phyloP scores from a whole-genome alignment of 371 early-diverging fungal species.

The Mortierella sp. region DNA sequence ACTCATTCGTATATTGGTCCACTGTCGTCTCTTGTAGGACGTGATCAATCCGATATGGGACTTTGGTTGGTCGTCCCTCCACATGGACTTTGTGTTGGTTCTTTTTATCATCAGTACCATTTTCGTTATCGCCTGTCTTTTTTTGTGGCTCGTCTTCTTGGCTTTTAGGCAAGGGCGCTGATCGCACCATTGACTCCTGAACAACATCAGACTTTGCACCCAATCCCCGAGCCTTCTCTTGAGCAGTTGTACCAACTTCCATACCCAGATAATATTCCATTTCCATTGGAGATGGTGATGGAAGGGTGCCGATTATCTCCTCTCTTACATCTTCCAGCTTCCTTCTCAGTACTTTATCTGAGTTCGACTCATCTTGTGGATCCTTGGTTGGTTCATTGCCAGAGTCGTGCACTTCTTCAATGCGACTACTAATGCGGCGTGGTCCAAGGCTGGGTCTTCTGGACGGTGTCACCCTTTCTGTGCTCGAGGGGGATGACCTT shows the following conservation, averaged over 20 bases:
- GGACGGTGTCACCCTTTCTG: neutral
- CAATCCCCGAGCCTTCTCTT: constrained; percentile 20
- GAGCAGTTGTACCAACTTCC: constrained; percentile 19
- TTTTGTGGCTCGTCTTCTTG: neutral
- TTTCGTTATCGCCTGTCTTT: neutral
- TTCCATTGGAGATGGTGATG: constrained; percentile 10
- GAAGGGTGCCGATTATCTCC: neutral
- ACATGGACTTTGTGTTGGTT: constrained; percentile 27
- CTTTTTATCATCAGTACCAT: neutral
- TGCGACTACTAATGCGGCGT: constrained; percentile 42
- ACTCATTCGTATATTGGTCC: constrained; percentile 65
- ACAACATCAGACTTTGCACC: constrained; percentile 42
- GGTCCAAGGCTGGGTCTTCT: constrained; percentile 45
- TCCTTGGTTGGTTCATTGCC: neutral
- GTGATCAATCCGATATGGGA: constrained; percentile 59
- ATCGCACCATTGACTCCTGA: constrained; percentile 37
- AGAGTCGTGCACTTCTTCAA: constrained; percentile 13
- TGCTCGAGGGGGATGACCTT: neutral
- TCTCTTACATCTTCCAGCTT: neutral
- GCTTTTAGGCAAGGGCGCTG: neutral
- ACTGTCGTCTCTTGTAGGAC: constrained; percentile 61
- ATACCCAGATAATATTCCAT: constrained; percentile 27
- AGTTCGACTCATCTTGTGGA: neutral
- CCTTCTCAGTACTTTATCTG: neutral
- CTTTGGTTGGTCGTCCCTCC: constrained; percentile 38